Evolutionary conservation across 768 basidiomycete species (phyloP).

Genomic region (Macrolepiota dolichaula): DNA sequence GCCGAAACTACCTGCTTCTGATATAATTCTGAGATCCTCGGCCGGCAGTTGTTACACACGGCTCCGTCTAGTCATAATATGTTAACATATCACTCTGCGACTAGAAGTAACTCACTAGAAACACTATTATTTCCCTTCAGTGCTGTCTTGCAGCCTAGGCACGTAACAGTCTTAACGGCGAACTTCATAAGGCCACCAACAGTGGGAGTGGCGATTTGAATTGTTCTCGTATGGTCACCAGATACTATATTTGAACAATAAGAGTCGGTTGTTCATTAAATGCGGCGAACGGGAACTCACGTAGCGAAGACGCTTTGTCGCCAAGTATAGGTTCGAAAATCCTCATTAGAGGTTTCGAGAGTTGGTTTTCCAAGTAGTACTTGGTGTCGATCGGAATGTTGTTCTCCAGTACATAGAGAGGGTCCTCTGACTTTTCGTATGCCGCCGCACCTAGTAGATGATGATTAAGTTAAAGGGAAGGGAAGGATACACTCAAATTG

Average conservation of each 20-base stretch:
- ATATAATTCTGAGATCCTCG: slow-evolving; percentile 84
- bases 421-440: slow-evolving; percentile 98
- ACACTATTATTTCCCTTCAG: slow-evolving; percentile 75
- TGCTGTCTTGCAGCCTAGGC: slow-evolving; percentile 93
- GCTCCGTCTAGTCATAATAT: slow-evolving; percentile 63
- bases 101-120: slow-evolving; percentile 41
- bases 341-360: slow-evolving; percentile 93
- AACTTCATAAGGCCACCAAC: slow-evolving; percentile 99
- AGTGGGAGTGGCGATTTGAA: slow-evolving; percentile 95
- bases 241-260: slow-evolving; percentile 55
- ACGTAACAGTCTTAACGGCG: slow-evolving; percentile 92
- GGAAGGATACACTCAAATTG: not conserved
- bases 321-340: slow-evolving; percentile 98
- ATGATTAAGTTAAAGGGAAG: not conserved
- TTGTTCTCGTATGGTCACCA: slow-evolving; percentile 93
- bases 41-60: slow-evolving; percentile 90
- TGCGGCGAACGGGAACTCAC: slow-evolving; percentile 33
- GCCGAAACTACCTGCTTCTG: slow-evolving; percentile 80
- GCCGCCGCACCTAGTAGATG: slow-evolving; percentile 76
- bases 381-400: slow-evolving; percentile 97
- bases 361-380: slow-evolving; percentile 97
- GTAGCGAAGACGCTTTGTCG: slow-evolving; percentile 79
- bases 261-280: slow-evolving; percentile 1
- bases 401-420: slow-evolving; percentile 95
- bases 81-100: not conserved